A percentile compares a stretch with the other conserved stretches of the same genome.
These are phyloP conservation scores for Ogataea nitratoaversa DNA, from an alignment of 805 yeast genomes.

Conservation along the genomic window DNA sequence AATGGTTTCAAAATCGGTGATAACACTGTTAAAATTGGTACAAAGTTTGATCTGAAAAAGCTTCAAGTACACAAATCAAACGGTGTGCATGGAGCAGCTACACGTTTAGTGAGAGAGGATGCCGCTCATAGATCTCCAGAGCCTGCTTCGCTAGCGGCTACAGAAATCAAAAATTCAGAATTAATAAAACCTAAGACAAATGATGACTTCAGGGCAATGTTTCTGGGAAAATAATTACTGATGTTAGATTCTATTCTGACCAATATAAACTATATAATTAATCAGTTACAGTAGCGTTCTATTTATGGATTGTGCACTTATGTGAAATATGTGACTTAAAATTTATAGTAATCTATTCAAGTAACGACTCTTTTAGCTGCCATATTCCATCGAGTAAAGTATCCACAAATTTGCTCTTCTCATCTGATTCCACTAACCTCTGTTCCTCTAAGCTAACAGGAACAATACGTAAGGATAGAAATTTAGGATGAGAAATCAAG, in stretches of 20 bases:
- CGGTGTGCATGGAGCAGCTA: neutral
- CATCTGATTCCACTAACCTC: constrained; percentile 46
- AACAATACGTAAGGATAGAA: constrained; percentile 61
- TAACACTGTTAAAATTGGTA: constrained; percentile 25
- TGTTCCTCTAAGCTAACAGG: constrained; percentile 67
- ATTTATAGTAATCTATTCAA: too few species aligned
- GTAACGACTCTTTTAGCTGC: constrained; percentile 44
- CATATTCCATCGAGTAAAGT: constrained; percentile 46
- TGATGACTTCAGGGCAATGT: constrained; percentile 36
- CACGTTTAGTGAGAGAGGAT: too few species aligned
- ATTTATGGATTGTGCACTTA: too few species aligned
- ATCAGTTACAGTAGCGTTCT: too few species aligned
- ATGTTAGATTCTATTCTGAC: too few species aligned
- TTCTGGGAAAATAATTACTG: constrained; percentile 19
- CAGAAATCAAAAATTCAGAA: neutral
- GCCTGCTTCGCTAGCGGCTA: neutral
- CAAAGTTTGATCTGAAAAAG: constrained; percentile 29
- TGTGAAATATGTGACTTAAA: too few species aligned
- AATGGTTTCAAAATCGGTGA: constrained; percentile 38
- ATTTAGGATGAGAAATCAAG: constrained; percentile 82
- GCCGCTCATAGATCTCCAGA: too few species aligned
- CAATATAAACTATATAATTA: too few species aligned
- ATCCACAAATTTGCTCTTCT: constrained; percentile 39
- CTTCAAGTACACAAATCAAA: neutral
- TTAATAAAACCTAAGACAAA: constrained; percentile 25